Evolutionary conservation across 108 stramenopile genomes (phyloP).

Genomic region (Cylindrotheca fusiformis): DNA sequence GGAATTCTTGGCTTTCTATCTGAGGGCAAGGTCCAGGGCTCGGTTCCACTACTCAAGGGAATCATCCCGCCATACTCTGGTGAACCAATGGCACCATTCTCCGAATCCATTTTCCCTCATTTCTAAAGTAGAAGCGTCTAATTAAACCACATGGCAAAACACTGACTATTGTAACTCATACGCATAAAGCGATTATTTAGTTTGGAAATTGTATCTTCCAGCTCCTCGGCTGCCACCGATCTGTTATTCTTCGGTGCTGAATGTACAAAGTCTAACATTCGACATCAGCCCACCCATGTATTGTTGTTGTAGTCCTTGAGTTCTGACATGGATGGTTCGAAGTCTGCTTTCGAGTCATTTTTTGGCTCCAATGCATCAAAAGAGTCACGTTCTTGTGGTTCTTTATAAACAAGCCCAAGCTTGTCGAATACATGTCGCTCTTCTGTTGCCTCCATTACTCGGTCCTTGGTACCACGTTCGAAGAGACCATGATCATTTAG

Average conservation of each 20-base stretch:
- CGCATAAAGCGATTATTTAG: too few species aligned
- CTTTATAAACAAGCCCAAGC: slow-evolving; percentile 44
- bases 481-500: slow-evolving; percentile 56
- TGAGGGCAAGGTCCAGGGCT: slow-evolving; percentile 74
- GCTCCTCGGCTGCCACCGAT: too few species aligned
- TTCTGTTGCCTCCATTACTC: slow-evolving; percentile 28
- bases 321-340: slow-evolving; percentile 7
- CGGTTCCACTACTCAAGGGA: slow-evolving; percentile 72
- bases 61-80: slow-evolving; percentile 67
- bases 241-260: too few species aligned
- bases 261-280: too few species aligned
- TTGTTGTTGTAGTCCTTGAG: slow-evolving; percentile 17
- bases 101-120: slow-evolving; percentile 21
- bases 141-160: too few species aligned
- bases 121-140: too few species aligned
- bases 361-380: slow-evolving; percentile 44
- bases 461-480: slow-evolving; percentile 11
- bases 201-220: too few species aligned
- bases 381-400: slow-evolving; percentile 46
- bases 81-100: slow-evolving; percentile 71
- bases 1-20: slow-evolving; percentile 76
- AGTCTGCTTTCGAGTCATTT: slow-evolving; percentile 2
- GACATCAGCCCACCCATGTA: slow-evolving; percentile 20
- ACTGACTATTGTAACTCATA: too few species aligned
- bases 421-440: slow-evolving; percentile 55